Conservation (phyloP, 2,329 filamentous ascomycete species). For the Diaporthe australafricana region DNA sequence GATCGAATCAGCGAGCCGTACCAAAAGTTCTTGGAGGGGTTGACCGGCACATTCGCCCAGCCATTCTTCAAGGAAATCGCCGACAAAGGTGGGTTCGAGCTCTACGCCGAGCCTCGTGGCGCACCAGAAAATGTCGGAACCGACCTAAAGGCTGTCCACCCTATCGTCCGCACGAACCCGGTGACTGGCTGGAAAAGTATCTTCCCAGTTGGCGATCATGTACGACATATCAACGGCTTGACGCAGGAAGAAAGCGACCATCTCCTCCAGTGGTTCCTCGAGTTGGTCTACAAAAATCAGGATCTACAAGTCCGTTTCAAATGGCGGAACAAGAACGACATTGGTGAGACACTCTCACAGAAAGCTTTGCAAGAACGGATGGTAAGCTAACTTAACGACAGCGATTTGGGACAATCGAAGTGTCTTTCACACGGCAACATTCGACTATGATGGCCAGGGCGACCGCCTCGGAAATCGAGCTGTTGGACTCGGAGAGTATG, state of each 20-base stretch:
- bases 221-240: constrained; percentile 56
- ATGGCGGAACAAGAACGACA: constrained; percentile 57
- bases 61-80: constrained; percentile 54
- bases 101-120: constrained; percentile 61
- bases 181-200: constrained; percentile 73
- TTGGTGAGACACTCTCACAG: constrained; percentile 44
- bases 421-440: constrained; percentile 68
- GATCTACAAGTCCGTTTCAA: constrained; percentile 61
- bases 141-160: constrained; percentile 62
- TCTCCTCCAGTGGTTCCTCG: constrained; percentile 55
- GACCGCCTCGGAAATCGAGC: constrained; percentile 63
- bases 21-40: constrained; percentile 58
- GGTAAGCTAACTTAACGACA: constrained; percentile 9
- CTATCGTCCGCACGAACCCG: constrained; percentile 70
- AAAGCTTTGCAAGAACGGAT: not conserved
- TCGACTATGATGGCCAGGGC: constrained; percentile 65
- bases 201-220: constrained; percentile 55
- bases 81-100: constrained; percentile 52
- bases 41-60: constrained; percentile 58
- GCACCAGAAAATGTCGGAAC: constrained; percentile 65
- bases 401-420: constrained; percentile 73
- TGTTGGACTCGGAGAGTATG: constrained; percentile 62
- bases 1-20: constrained; percentile 60
- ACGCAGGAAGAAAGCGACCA: constrained; percentile 55
- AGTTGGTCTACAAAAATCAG: constrained; percentile 58